Evolutionary conservation across 2,329 filamentous ascomycete genomes (phyloP).

Genomic region (Phialophora expanda): DNA sequence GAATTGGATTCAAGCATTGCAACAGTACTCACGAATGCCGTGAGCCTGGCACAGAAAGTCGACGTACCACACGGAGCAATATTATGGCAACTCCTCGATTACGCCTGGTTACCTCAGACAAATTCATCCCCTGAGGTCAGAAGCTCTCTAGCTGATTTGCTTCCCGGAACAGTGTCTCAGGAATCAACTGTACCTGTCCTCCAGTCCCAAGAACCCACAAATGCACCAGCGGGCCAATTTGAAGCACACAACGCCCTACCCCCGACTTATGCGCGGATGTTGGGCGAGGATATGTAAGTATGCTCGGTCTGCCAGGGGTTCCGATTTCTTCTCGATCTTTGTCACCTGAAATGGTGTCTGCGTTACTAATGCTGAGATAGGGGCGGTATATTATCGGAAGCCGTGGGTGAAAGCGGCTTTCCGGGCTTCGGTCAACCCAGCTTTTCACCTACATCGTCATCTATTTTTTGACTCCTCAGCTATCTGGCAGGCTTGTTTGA

Average conservation of each 20-base stretch:
- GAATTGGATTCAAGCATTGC: constrained; percentile 8
- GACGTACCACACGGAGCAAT: constrained; percentile 17
- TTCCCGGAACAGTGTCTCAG: constrained; percentile 2
- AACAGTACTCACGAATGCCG: constrained; percentile 14
- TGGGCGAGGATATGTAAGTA: constrained; percentile 23
- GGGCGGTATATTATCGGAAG: constrained; percentile 15
- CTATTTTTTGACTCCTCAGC: constrained; percentile 6
- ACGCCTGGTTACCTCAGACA: constrained; percentile 20
- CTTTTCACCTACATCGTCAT: not conserved
- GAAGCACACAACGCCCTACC: not conserved
- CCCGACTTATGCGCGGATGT: constrained; percentile 21
- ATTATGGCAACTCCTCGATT: constrained; percentile 26
- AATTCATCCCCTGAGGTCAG: not conserved
- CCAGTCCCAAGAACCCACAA: not conserved
- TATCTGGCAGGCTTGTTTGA: not conserved
- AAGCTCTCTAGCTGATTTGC: constrained; percentile 15
- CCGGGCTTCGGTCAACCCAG: not conserved
- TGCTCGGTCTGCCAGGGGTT: not conserved
- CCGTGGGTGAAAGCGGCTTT: constrained; percentile 10
- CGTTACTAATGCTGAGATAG: not conserved
- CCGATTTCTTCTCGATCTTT: not conserved
- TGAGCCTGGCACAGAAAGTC: constrained; percentile 18
- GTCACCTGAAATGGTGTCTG: not conserved
- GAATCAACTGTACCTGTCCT: not conserved
- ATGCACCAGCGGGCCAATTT: not conserved